Evolutionary conservation across 202 grass and related monocot species (phyloP), one percentile per base, ranked within the genome.

Genomic region (Zizania palustris): DNA sequence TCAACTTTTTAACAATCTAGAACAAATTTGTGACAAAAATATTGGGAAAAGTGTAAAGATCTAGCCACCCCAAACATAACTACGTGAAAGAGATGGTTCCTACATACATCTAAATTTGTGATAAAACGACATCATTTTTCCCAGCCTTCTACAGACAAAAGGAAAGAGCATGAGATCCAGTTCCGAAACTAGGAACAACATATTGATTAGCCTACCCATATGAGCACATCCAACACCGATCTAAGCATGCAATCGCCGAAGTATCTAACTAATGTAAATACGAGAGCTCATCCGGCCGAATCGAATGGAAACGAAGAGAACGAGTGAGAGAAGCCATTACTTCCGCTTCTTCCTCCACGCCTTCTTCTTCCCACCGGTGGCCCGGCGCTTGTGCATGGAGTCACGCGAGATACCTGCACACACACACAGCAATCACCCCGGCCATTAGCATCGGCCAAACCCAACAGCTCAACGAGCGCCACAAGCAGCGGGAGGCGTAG

Each of bases 341-440:
- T 93, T 93, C 90, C 90, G 72, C 87, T 93, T 93, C 84, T 93
- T 93, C 81, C 90, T 82, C 90, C 90, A 93, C 3, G 91, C 84
- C 84, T 93, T 93, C 61, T 93, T 86, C 84, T 83, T 92, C 9
- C 85, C 85, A 58, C 89, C 82, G 19, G 82, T 91, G 19, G 82
- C 91, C 15, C 84, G 85, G 64, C 87, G 85, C 73, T 90, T 93
- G 74, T 93, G 87, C 84, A 90, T 93, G 9, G 85, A 93, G 65
- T 93, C 87, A 50, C 86, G 91, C 14, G 88, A 93, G 79, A 90
- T 93, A 90, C 91, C 88, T 93, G 81, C 28, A 28, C 28, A 28
- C 28, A 28, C 28, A 28, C 74, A 56, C 4, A 45, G 16, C 35
- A 5, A 57, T 0, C 8, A 28, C 42, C 1, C 59, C 21, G 5